These are phyloP conservation scores for Salvia rosmarinus DNA, from an alignment of 257 asterid genomes.

Conservation along the genomic window DNA sequence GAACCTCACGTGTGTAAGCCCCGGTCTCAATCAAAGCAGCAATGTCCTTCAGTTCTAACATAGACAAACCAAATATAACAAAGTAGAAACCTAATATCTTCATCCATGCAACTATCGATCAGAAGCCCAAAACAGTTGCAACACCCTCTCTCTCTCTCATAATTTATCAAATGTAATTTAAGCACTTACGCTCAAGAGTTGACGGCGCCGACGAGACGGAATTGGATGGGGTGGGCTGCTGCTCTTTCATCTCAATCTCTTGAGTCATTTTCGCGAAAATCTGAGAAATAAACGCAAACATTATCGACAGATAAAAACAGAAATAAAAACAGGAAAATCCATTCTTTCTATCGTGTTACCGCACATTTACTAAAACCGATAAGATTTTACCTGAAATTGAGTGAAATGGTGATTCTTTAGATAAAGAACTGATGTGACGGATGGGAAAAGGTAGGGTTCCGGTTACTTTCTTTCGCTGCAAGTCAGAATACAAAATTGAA, in stretches of 20 bases:
- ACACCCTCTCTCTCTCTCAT: too few species aligned
- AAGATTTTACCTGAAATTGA: constrained; percentile 31
- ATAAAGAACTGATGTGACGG: constrained; percentile 31
- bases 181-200: constrained; percentile 54
- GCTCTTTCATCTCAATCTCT: constrained; percentile 85
- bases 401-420: constrained; percentile 20
- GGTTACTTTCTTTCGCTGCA: constrained; percentile 58
- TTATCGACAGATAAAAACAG: constrained; percentile 32
- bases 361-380: constrained; percentile 21
- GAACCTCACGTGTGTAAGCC: constrained; percentile 72
- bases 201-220: constrained; percentile 49
- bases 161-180: neutral
- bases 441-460: constrained; percentile 36
- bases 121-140: neutral
- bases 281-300: constrained; percentile 45
- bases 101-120: neutral
- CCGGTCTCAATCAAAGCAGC: constrained; percentile 77
- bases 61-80: constrained; percentile 24
- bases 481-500: constrained; percentile 36
- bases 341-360: constrained; percentile 6
- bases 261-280: constrained; percentile 58
- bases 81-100: neutral
- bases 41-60: constrained; percentile 74
- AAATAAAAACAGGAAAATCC: constrained; percentile 33
- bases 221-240: constrained; percentile 62